These are phyloP conservation scores for Irpex rosettiformis DNA, from an alignment of 1,284 basidiomycete genomes.

Conservation along the genomic window DNA sequence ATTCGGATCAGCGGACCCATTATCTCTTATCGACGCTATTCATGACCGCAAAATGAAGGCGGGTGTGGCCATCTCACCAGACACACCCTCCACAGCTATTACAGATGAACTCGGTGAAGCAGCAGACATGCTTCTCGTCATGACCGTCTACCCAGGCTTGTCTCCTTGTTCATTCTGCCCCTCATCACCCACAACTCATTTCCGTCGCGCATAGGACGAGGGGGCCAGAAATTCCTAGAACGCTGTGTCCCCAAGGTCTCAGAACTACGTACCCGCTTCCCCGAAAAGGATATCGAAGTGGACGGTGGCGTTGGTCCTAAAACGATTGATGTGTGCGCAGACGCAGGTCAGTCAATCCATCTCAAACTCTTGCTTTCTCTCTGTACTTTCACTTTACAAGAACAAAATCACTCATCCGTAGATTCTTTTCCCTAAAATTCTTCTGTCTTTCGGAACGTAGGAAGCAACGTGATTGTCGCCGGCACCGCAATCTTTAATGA, in stretches of 20 bases:
- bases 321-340: conserved; percentile 86
- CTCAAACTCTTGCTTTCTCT: neutral
- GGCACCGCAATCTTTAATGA: conserved; percentile 95
- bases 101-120: conserved; percentile 76
- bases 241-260: conserved; percentile 91
- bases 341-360: conserved; percentile 74
- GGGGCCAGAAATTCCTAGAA: conserved; percentile 96
- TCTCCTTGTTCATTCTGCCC: conserved; percentile 3
- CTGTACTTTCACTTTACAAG: no score
- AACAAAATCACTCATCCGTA: no score
- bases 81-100: conserved; percentile 83
- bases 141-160: conserved; percentile 92
- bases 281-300: conserved; percentile 91
- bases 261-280: conserved; percentile 91
- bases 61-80: conserved; percentile 92
- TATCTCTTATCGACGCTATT: conserved; percentile 75
- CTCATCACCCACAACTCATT: neutral
- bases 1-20: conserved; percentile 56
- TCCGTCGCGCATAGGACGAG: conserved; percentile 54
- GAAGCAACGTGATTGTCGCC: conserved; percentile 97
- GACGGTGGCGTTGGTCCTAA: conserved; percentile 95
- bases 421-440: neutral
- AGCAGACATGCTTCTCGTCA: conserved; percentile 94
- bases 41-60: conserved; percentile 81
- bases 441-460: conserved; percentile 35